Base-by-base conservation (phyloP, 331 rosid genomes). In the Quercus lobata region DNA sequence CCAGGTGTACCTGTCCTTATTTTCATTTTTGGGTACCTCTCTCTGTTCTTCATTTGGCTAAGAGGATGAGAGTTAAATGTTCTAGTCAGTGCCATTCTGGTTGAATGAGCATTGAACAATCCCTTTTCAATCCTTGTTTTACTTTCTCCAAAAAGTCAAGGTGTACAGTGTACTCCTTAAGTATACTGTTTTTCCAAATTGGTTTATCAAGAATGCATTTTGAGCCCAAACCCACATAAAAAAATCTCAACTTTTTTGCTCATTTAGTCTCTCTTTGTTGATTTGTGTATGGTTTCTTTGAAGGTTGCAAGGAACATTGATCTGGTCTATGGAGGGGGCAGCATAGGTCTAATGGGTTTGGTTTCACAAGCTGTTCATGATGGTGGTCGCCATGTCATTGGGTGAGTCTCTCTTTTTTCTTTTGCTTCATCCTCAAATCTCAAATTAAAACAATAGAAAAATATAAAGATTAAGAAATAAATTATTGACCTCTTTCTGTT, bases 351-450 rank as follows among this genome's bases (percentile, higher is more conserved):
- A 1, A 96, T 96, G 99, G 99, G 99, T 75, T 88, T 91, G 76
- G 97, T 96, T 83, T 96, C 99, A 32, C 99, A 96, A 88, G 99
- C 99, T 44, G 99, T 96, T 90, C 99, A 96, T 92, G 88, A 92
- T 84, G 99, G 99, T 5, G 99, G 99, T 87, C 92, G 99, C 63
- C 99, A 93, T 90, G 99, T 96, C 80, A 90, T 92, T 83, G 99
- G 99, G 99, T 93, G 83, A 77, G 73, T 74, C 78, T 25, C 78
- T 25, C 60, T 25, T 5, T 57, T 57, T 70, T 74, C 19, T 29
- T 29, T 76, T 60, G 75, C 79, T 74, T 11, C 27, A 63, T 79
- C 61, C 63, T 57, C 61, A 78, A 55, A 75, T 61, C n/a, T 52
- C 74, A 79, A 30, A 82, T 44, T 34, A 69, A 61, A 69, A 73